phyloP scores from a whole-genome alignment of 2,329 filamentous ascomycete species.

The Phialophora verrucosa region DNA sequence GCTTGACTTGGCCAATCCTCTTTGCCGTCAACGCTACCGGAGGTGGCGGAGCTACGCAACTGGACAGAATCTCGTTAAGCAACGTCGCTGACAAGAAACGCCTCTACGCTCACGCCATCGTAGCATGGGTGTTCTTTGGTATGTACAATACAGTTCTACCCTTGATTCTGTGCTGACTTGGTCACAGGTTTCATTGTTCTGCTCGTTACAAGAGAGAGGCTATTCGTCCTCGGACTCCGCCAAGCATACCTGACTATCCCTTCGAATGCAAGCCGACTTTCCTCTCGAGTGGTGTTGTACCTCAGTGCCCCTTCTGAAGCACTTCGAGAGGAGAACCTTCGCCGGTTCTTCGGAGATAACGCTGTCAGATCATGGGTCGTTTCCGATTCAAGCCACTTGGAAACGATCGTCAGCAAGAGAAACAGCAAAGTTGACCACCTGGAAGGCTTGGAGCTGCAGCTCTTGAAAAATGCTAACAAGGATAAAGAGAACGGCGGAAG shows the following conservation, averaged over 20 bases:
- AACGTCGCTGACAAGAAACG: slow-evolving; percentile 70
- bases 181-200: slow-evolving; percentile 75
- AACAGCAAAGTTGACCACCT: slow-evolving; percentile 78
- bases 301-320: slow-evolving; percentile 80
- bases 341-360: slow-evolving; percentile 76
- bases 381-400: slow-evolving; percentile 75
- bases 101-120: slow-evolving; percentile 78
- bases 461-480: slow-evolving; percentile 75
- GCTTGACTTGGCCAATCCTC: slow-evolving; percentile 87
- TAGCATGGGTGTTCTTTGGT: slow-evolving; percentile 81
- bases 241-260: slow-evolving; percentile 90
- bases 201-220: slow-evolving; percentile 81
- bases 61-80: slow-evolving; percentile 81
- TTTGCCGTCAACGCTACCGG: slow-evolving; percentile 89
- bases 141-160: slow-evolving; percentile 32
- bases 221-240: slow-evolving; percentile 88
- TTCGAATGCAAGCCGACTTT: slow-evolving; percentile 80
- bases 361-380: slow-evolving; percentile 82
- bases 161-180: not conserved
- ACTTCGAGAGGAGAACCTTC: slow-evolving; percentile 73
- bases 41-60: slow-evolving; percentile 66
- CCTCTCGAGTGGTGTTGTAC: slow-evolving; percentile 86
- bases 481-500: slow-evolving; percentile 7
- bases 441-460: slow-evolving; percentile 84
- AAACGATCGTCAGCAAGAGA: slow-evolving; percentile 78